Conservation (phyloP, 1,284 basidiomycete genomes). For the Leccinum pallidistipes region DNA sequence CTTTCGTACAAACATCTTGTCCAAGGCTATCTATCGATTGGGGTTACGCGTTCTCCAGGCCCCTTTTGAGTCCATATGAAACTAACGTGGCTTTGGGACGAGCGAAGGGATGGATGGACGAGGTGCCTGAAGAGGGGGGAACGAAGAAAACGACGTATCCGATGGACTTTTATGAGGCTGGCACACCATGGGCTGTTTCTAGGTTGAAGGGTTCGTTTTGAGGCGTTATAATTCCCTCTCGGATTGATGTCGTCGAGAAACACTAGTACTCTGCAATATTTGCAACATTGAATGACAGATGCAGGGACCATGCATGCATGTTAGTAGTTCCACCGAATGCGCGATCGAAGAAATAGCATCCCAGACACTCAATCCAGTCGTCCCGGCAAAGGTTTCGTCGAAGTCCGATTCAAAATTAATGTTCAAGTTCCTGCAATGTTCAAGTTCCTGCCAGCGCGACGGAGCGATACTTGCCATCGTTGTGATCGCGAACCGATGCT, state of each 20-base stretch:
- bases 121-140: constrained; percentile 32
- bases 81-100: constrained; percentile 85
- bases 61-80: constrained; percentile 94
- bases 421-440: no score
- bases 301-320: no score
- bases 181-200: constrained; percentile 71
- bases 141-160: constrained; percentile 62
- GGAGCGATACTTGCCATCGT: no score
- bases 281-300: no score
- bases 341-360: not conserved
- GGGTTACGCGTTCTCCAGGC: constrained; percentile 93
- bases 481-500: no score
- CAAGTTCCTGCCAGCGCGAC: no score
- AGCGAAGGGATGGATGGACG: constrained; percentile 63
- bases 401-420: no score
- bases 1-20: constrained; percentile 95
- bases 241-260: no score
- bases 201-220: constrained; percentile 43
- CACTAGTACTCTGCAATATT: no score
- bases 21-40: constrained; percentile 97
- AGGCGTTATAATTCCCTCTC: not conserved
- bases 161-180: constrained; percentile 95
- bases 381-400: no score
- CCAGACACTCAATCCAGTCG: no score
- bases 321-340: no score